Evolutionary conservation across 495 filamentous ascomycete genomes (phyloP).

Genomic region (Penicillium chermesinum): DNA sequence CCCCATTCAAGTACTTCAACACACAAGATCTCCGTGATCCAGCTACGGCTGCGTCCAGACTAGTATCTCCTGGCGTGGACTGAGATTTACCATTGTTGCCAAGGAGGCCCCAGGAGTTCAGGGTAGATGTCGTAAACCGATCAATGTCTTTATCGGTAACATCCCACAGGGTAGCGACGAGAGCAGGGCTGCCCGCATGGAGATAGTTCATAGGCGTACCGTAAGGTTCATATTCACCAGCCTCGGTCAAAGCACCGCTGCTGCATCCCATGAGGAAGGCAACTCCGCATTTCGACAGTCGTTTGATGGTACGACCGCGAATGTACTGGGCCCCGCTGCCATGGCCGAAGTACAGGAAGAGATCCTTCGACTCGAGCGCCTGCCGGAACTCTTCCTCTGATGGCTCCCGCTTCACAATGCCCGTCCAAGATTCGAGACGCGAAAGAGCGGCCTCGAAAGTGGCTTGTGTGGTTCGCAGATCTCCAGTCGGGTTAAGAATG

Average conservation of each 20-base stretch:
- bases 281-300: slow-evolving; percentile 70
- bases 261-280: slow-evolving; percentile 91
- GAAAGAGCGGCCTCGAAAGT: slow-evolving; percentile 62
- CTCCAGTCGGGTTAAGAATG: slow-evolving; percentile 81
- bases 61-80: slow-evolving; percentile 10
- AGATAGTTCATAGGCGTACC: slow-evolving; percentile 90
- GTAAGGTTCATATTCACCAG: slow-evolving; percentile 82
- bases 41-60: slow-evolving; percentile 74
- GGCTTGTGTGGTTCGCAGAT: slow-evolving; percentile 72
- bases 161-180: slow-evolving; percentile 92
- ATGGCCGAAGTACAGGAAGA: slow-evolving; percentile 93
- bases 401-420: slow-evolving; percentile 61
- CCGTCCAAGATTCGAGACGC: slow-evolving; percentile 55
- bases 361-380: slow-evolving; percentile 52
- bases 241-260: slow-evolving; percentile 69
- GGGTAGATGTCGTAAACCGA: slow-evolving; percentile 69
- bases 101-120: slow-evolving; percentile 83
- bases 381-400: slow-evolving; percentile 69
- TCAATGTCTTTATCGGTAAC: slow-evolving; percentile 97
- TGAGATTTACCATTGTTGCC: slow-evolving; percentile 17
- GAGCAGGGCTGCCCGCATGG: slow-evolving; percentile 72
- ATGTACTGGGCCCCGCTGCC: slow-evolving; percentile 95
- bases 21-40: slow-evolving; percentile 68
- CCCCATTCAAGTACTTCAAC: slow-evolving; percentile 86
- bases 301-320: slow-evolving; percentile 68